Base-by-base conservation (phyloP, 805 yeast species). In the Ogataea dorogensis region DNA sequence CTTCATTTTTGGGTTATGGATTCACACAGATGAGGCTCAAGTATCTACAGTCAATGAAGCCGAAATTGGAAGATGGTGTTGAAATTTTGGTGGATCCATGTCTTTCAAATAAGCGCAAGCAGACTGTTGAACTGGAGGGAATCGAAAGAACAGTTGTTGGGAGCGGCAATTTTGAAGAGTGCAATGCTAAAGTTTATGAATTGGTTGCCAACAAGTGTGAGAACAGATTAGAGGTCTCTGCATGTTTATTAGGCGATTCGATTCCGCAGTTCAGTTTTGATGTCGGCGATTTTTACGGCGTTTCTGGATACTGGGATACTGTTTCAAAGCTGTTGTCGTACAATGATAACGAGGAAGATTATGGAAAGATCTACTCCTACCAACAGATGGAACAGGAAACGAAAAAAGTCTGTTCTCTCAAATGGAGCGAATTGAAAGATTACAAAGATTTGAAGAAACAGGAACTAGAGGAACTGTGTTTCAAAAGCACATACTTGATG, bases 271-370 rank as follows among this genome's bases (percentile, higher is more conserved):
- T 79, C 57, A 78, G 73, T 45, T 76, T 79, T 49, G 72, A 73
- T 31, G 60, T 71, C 21, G 71, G 75, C 44, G 72, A 70, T 39
- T 79, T 80, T 39, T 63, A 76, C 25, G 86, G 85, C 0, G 81
- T 80, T 7, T 76, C 82, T 42, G 85, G 83, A 4, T 78, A 78
- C 51, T 78, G 82, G 79, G 79, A 79, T 47, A 72, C 79, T 4
- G 63, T 79, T 24, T 67, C 70, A n/a, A 64, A 67, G 31, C 58
- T 77, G 24, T 50, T 74, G 23, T 57, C 64, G 8, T 59, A 64
- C 12, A 49, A 59, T 24, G 44, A 44, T 12, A 21, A 43, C 1
- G 33, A 15, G 14, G 44, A 44, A 12, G 37, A 52, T n/a, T 54
- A 53, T 31, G 62, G 59, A 10, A 54, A 59, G 36, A 59, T 64